Base-by-base conservation (phyloP, 768 basidiomycete species). In the Russula brevipes region DNA sequence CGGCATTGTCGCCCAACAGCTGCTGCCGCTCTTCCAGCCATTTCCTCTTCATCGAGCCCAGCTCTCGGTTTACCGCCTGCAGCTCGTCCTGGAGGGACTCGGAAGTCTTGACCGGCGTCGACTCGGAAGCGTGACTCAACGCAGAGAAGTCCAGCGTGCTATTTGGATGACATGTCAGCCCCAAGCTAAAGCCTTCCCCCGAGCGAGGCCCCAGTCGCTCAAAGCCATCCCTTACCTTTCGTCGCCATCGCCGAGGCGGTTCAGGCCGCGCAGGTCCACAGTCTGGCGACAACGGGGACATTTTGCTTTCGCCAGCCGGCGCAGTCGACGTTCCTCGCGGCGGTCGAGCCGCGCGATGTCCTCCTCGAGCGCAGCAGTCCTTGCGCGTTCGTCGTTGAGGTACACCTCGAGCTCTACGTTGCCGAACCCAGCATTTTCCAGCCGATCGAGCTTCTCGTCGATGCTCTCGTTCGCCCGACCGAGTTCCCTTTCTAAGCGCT, bases 361-460 rank as follows among this genome's bases (percentile, higher is more conserved):
- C 49, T 85, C 85, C 72, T 91, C 87, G 35, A 92, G 75, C 0
- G 71, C 63, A 6, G 73, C 73, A 16, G 88, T 84, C 65, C 76
- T 80, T 14, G 78, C 72, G 8, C 87, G 81, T 9, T 89, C 87
- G 66, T 91, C 88, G 61, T 86, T 87, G 3, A 93, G 81, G 58
- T 83, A 85, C 74, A 79, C 80, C 0, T 87, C 85, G 41, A 91
- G 76, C 7, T 82, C 84, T 50, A 93, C 83, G 46, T 86, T 86
- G 35, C 84, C 89, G 16, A 87, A 73, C 5, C 91, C 91, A 0
- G 87, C 86, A 60, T 92, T 86, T 70, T 91, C 89, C 3, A 95
- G 84, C 56, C 87, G 85, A 71, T 92, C 91, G 16, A 95, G 79
- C 72, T 94, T 94, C 70, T 92, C 87, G 68, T 95, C 94, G 58